These are phyloP conservation scores for Candida montana DNA, from an alignment of 805 yeast genomes.

Conservation along the genomic window DNA sequence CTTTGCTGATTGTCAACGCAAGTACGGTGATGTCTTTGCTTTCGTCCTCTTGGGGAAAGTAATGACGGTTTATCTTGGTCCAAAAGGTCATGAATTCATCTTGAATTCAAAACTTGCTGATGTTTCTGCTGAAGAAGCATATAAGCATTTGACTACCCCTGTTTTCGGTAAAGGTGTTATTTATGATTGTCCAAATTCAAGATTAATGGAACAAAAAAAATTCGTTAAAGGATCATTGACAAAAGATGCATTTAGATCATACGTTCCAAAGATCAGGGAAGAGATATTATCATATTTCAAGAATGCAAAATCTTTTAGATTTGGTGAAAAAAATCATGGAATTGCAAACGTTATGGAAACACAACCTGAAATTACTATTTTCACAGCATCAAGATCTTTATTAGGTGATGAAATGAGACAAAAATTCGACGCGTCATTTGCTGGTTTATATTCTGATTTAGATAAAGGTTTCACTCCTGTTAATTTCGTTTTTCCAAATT, in stretches of 20 bases:
- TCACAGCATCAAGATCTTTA: constrained; percentile 90
- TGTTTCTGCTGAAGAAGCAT: constrained; percentile 95
- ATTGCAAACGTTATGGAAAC: constrained; percentile 65
- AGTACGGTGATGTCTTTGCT: constrained; percentile 91
- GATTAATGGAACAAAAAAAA: constrained; percentile 97
- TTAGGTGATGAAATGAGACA: constrained; percentile 89
- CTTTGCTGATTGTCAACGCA: constrained; percentile 68
- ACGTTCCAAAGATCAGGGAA: constrained; percentile 83
- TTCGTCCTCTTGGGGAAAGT: constrained; percentile 83
- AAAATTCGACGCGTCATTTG: constrained; percentile 76
- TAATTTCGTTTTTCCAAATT: constrained; percentile 90
- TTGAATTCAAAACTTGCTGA: constrained; percentile 84
- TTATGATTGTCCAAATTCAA: constrained; percentile 90
- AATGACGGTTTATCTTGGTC: constrained; percentile 95
- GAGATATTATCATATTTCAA: constrained; percentile 69
- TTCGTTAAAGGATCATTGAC: constrained; percentile 89
- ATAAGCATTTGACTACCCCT: constrained; percentile 96
- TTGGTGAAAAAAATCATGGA: constrained; percentile 39
- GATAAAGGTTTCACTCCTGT: constrained; percentile 96
- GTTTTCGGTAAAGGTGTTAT: constrained; percentile 97
- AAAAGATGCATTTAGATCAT: constrained; percentile 71
- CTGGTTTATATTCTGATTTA: constrained; percentile 79
- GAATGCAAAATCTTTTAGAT: constrained; percentile 43
- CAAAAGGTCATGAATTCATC: constrained; percentile 95
- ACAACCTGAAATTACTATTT: constrained; percentile 93